These are phyloP conservation scores for Zygotorulaspora mrakii DNA, from an alignment of 1,139 yeast species.

Conservation along the genomic window DNA sequence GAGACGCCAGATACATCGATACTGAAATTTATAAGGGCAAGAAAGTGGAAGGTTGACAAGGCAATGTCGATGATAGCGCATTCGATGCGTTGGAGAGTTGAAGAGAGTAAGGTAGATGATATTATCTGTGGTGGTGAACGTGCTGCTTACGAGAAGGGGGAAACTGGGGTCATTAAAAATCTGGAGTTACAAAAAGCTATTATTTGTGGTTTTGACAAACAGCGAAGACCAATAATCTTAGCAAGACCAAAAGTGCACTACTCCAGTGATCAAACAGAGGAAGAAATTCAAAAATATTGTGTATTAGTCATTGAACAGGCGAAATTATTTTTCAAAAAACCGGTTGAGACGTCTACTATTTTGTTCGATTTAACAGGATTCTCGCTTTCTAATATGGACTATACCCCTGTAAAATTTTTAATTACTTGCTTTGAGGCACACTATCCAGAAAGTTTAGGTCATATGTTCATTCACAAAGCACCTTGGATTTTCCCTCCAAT, in stretches of 20 bases:
- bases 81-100: slow-evolving; percentile 66
- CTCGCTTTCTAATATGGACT: slow-evolving; percentile 78
- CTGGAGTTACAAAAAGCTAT: slow-evolving; percentile 56
- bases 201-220: slow-evolving; percentile 60
- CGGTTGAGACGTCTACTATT: slow-evolving; percentile 66
- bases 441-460: slow-evolving; percentile 81
- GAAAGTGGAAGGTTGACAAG: slow-evolving; percentile 66
- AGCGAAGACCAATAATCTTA: slow-evolving; percentile 64
- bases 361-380: slow-evolving; percentile 75
- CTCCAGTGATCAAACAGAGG: slow-evolving; percentile 63
- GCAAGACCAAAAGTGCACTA: slow-evolving; percentile 72
- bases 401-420: slow-evolving; percentile 73
- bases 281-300: slow-evolving; percentile 64
- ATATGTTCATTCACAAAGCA: slow-evolving; percentile 74
- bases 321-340: slow-evolving; percentile 58
- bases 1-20: slow-evolving; percentile 71
- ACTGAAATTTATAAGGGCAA: slow-evolving; percentile 65
- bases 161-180: slow-evolving; percentile 38
- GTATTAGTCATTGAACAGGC: slow-evolving; percentile 66
- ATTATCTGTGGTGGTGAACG: slow-evolving; percentile 61
- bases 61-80: slow-evolving; percentile 62
- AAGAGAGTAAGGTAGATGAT: slow-evolving; percentile 54
- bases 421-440: slow-evolving; percentile 78
- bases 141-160: slow-evolving; percentile 34
- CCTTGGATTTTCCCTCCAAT: slow-evolving; percentile 88